A percentile compares a stretch with the other conserved stretches of the same genome.
These are phyloP conservation scores for Aspergillus asperescens DNA, from an alignment of 495 filamentous ascomycete species.

Conservation along the genomic window DNA sequence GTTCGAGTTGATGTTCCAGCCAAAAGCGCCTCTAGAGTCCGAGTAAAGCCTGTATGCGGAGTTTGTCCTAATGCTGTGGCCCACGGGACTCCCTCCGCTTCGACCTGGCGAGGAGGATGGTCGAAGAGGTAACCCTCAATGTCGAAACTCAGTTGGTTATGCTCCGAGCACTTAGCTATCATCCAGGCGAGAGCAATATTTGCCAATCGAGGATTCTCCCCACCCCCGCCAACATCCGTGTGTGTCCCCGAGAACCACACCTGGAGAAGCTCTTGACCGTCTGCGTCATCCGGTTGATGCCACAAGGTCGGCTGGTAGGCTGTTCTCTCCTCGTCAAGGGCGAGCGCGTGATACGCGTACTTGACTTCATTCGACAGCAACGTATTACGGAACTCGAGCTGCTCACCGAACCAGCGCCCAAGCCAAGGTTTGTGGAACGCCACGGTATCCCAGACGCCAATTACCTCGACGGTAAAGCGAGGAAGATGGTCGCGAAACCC, in stretches of 20 bases:
- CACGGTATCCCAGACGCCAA: constrained; percentile 60
- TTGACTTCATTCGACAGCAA: constrained; percentile 38
- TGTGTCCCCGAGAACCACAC: constrained; percentile 56
- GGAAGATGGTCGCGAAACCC: constrained; percentile 18
- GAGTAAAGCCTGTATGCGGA: not conserved
- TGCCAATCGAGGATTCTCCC: constrained; percentile 29
- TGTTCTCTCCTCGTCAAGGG: constrained; percentile 51
- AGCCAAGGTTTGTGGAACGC: constrained; percentile 37
- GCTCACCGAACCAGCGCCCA: constrained; percentile 18
- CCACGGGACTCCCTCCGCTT: constrained; percentile 14
- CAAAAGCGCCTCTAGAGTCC: constrained; percentile 8
- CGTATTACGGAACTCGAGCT: constrained; percentile 29
- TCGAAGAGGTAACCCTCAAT: constrained; percentile 18
- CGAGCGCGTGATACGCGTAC: constrained; percentile 56
- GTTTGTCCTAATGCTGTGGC: constrained; percentile 14
- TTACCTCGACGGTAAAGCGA: constrained; percentile 39
- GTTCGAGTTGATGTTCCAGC: constrained; percentile 16
- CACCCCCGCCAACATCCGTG: constrained; percentile 48
- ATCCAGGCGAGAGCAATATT: constrained; percentile 48
- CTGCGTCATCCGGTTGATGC: constrained; percentile 31
- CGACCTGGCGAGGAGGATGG: not conserved
- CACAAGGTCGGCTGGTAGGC: constrained; percentile 53
- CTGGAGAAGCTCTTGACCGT: constrained; percentile 36
- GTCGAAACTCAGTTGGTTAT: constrained; percentile 21
- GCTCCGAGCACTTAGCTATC: constrained; percentile 32